A percentile compares a stretch with the other conserved stretches of the same genome.
These are phyloP conservation scores for Chondrus crispus DNA, from an alignment of 23 red algal species.

Conservation along the genomic window DNA sequence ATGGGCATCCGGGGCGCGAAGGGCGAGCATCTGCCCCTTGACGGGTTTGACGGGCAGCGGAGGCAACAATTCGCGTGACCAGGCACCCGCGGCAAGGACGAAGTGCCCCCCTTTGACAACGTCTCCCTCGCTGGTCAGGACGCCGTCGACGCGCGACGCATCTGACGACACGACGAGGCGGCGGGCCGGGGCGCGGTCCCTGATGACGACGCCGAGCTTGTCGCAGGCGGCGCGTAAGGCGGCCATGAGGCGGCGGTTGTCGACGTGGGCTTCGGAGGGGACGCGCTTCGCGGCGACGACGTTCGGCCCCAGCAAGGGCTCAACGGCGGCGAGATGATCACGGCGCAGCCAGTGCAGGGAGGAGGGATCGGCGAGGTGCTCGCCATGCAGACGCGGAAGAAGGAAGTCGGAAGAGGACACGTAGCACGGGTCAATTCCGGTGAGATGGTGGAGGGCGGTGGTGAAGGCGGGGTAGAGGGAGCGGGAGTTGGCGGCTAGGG, in stretches of 20 bases:
- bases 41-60: conserved; percentile 81
- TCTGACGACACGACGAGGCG: not conserved
- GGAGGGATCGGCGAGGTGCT: not conserved
- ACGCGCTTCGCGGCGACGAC: conserved; percentile 63
- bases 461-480: conserved; percentile 68
- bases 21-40: conserved; percentile 93
- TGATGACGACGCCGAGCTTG: conserved; percentile 65
- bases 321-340: conserved; percentile 7
- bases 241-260: conserved; percentile 62
- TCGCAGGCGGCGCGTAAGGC: conserved; percentile 76
- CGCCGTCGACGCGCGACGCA: not conserved
- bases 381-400: conserved; percentile 43
- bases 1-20: conserved; percentile 22
- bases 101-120: conserved; percentile 51
- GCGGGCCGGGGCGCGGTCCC: conserved; percentile 7
- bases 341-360: conserved; percentile 1
- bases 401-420: conserved; percentile 56
- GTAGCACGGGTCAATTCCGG: conserved; percentile 32
- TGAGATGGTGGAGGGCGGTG: not conserved
- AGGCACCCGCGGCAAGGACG: conserved; percentile 74
- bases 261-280: conserved; percentile 70
- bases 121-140: conserved; percentile 23
- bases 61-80: conserved; percentile 66
- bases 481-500: conserved; percentile 43
- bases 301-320: conserved; percentile 59